Evolutionary conservation across 2,329 filamentous ascomycete genomes (phyloP).

Genomic region (Exophiala dermatitidis): DNA sequence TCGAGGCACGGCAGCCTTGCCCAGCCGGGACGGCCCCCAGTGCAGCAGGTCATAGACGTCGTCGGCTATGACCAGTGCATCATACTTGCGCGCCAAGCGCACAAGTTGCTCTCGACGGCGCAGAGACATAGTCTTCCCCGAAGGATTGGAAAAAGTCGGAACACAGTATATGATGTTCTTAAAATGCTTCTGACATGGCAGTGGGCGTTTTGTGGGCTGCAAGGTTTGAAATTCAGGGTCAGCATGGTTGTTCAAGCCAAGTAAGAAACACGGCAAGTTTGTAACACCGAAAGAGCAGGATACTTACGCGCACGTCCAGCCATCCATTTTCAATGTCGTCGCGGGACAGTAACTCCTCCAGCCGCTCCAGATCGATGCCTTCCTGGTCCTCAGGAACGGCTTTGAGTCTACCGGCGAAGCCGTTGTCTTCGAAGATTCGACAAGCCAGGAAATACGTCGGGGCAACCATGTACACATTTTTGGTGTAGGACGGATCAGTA

Average conservation of each 20-base stretch:
- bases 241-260: not conserved
- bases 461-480: conserved; percentile 68
- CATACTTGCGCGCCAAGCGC: conserved; percentile 62
- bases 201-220: not conserved
- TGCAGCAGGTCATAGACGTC: conserved; percentile 92
- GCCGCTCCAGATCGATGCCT: conserved; percentile 54
- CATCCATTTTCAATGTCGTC: conserved; percentile 46
- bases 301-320: conserved; percentile 32
- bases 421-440: conserved; percentile 72
- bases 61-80: conserved; percentile 77
- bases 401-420: conserved; percentile 59
- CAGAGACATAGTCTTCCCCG: conserved; percentile 70
- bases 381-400: conserved; percentile 72
- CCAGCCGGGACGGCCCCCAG: conserved; percentile 50
- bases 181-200: conserved; percentile 62
- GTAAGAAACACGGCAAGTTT: not conserved
- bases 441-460: conserved; percentile 77
- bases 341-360: conserved; percentile 46
- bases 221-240: too few relatives aligned
- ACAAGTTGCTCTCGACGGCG: conserved; percentile 61
- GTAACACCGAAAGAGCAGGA: not conserved
- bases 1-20: conserved; percentile 53
- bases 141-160: conserved; percentile 82
- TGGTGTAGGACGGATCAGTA: conserved; percentile 68
- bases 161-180: conserved; percentile 81